Conservation (phyloP, 805 yeast genomes). For the Dipodascopsis uninucleata region DNA sequence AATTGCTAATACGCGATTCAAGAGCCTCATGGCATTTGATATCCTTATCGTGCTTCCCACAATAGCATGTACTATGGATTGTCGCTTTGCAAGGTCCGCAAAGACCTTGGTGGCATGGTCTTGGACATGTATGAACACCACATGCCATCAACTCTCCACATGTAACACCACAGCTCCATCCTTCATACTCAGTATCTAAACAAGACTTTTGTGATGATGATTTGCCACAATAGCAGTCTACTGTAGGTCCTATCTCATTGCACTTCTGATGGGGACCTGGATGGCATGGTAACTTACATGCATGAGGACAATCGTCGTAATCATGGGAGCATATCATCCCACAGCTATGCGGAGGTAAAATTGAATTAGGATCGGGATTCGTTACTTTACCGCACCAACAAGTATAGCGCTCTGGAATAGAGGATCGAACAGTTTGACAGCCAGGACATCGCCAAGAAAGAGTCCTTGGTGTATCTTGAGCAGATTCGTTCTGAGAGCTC, state of each 20-base stretch:
- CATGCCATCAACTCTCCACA: conserved; percentile 68
- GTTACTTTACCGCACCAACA: conserved; percentile 88
- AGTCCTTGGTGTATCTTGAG: conserved; percentile 1
- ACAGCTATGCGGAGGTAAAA: conserved; percentile 77
- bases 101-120: conserved; percentile 71
- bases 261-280: conserved; percentile 86
- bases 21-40: conserved; percentile 44
- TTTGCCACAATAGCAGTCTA: conserved; percentile 73
- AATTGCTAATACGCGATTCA: conserved; percentile 12
- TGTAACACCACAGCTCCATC: conserved; percentile 62
- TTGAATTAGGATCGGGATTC: conserved; percentile 49
- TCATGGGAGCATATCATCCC: conserved; percentile 73
- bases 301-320: conserved; percentile 58
- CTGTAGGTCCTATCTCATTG: conserved; percentile 68
- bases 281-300: conserved; percentile 73
- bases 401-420: conserved; percentile 54
- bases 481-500: conserved; percentile 6
- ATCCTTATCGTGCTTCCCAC: conserved; percentile 55
- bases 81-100: conserved; percentile 68
- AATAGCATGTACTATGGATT: conserved; percentile 59
- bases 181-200: conserved; percentile 63
- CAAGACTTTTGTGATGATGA: conserved; percentile 65
- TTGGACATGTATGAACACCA: conserved; percentile 62
- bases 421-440: conserved; percentile 51
- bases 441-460: conserved; percentile 82